These are phyloP conservation scores for Entomortierella parvispora DNA, from an alignment of 192 early-diverging fungal species.

Conservation along the genomic window DNA sequence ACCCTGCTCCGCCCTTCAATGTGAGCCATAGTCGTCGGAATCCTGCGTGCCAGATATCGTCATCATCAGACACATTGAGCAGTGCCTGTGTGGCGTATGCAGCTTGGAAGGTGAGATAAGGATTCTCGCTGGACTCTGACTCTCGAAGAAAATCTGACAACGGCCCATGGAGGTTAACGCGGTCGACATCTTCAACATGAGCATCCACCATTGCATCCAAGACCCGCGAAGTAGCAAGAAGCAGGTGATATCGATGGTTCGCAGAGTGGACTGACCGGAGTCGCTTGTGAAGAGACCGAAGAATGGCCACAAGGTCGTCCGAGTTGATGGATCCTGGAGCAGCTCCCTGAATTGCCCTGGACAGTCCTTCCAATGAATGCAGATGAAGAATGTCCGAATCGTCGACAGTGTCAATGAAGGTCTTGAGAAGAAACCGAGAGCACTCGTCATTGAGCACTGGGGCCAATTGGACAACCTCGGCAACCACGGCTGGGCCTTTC, in stretches of 20 bases:
- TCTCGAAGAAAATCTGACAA: background rate
- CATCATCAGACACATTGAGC: conserved; percentile 3
- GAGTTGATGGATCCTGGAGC: background rate
- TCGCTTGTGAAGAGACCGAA: background rate
- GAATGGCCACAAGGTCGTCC: background rate
- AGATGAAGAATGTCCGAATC: no score
- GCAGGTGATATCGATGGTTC: background rate
- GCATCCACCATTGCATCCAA: conserved; percentile 13
- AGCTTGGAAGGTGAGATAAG: conserved; percentile 5
- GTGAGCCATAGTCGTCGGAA: background rate
- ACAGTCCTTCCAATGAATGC: background rate
- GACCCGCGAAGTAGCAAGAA: background rate
- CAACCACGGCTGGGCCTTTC: background rate
- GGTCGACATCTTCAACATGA: background rate
- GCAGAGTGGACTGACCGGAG: background rate
- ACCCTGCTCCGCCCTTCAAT: conserved; percentile 4
- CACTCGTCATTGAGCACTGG: no score
- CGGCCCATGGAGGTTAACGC: conserved; percentile 7
- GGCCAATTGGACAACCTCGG: background rate
- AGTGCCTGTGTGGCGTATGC: conserved; percentile 5
- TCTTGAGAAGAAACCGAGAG: background rate
- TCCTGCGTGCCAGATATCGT: conserved; percentile 2
- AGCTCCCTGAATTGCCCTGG: background rate
- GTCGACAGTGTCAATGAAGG: background rate
- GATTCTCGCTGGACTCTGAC: conserved; percentile 6